These are phyloP conservation scores for Hydnum rufescens DNA, from an alignment of 768 basidiomycete genomes.

Conservation along the genomic window DNA sequence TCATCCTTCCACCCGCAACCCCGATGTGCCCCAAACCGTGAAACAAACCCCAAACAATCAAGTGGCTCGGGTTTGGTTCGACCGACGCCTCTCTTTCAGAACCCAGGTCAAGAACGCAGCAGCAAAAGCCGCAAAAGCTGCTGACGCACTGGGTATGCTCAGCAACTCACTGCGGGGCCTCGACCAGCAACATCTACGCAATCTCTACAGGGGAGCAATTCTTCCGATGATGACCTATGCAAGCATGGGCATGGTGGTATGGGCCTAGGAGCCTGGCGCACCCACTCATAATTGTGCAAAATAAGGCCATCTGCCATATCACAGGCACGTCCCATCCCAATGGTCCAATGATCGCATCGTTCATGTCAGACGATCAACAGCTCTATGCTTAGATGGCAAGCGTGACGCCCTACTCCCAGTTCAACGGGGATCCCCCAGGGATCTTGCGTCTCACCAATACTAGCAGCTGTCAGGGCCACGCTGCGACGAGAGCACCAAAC, in stretches of 20 bases:
- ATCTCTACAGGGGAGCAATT: slow-evolving; percentile 17
- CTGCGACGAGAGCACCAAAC: no score
- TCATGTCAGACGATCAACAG: neutral
- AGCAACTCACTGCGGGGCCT: slow-evolving; percentile 19
- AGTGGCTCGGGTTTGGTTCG: slow-evolving; percentile 21
- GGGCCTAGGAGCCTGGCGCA: neutral
- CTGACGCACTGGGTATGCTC: slow-evolving; percentile 17
- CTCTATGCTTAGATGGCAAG: neutral
- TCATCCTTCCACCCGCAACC: neutral
- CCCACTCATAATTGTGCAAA: neutral
- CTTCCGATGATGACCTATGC: slow-evolving; percentile 21
- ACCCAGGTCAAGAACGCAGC: slow-evolving; percentile 16
- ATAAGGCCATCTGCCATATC: neutral
- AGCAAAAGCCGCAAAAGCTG: slow-evolving; percentile 14
- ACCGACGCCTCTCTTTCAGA: slow-evolving; percentile 18
- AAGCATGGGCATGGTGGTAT: slow-evolving; percentile 18
- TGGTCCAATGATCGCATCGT: neutral
- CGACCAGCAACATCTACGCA: slow-evolving; percentile 16
- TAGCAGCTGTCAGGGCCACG: neutral
- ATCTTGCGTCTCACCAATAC: neutral
- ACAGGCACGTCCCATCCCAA: neutral
- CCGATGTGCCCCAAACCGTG: neutral
- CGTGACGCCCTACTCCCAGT: no score
- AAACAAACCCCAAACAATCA: neutral
- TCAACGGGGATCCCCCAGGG: no score